Percentiles rank a stretch among this genome's conserved stretches.
phyloP scores from a whole-genome alignment of 2,329 filamentous ascomycete species.

The Niveomyces coronatus region DNA sequence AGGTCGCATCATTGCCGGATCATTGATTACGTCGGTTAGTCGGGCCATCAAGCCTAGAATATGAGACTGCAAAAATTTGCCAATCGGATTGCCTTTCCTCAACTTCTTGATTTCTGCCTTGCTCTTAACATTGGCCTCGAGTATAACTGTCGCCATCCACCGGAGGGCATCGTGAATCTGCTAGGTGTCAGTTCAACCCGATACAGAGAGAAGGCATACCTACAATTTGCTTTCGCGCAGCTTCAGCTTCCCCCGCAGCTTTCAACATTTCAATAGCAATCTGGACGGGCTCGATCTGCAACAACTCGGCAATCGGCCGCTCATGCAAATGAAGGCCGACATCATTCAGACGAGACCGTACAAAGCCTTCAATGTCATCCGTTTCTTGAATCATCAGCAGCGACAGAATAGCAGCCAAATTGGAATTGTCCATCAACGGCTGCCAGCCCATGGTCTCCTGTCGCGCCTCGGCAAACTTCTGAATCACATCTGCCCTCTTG shows the following conservation, averaged over 20 bases:
- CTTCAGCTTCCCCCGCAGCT: constrained; percentile 58
- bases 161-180: constrained; percentile 39
- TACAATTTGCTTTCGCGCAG: constrained; percentile 46
- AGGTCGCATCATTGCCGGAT: constrained; percentile 43
- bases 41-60: constrained; percentile 79
- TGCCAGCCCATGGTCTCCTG: constrained; percentile 54
- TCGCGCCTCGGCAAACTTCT: constrained; percentile 69
- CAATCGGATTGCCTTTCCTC: constrained; percentile 49
- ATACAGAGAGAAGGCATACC: constrained; percentile 17
- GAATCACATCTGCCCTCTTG: constrained; percentile 66
- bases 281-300: constrained; percentile 64
- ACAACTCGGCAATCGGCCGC: constrained; percentile 54
- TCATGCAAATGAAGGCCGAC: constrained; percentile 62
- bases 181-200: constrained; percentile 16
- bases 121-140: no score
- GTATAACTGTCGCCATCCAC: constrained; percentile 33
- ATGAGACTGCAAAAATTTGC: constrained; percentile 69
- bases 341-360: constrained; percentile 57
- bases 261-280: constrained; percentile 78
- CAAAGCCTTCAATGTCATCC: constrained; percentile 49
- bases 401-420: constrained; percentile 48
- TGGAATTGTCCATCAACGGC: constrained; percentile 43
- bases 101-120: constrained; percentile 34
- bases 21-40: constrained; percentile 70
- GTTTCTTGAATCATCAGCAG: constrained; percentile 48